phyloP scores from a whole-genome alignment of 2,329 filamentous ascomycete species.

The Colletotrichum musicola region DNA sequence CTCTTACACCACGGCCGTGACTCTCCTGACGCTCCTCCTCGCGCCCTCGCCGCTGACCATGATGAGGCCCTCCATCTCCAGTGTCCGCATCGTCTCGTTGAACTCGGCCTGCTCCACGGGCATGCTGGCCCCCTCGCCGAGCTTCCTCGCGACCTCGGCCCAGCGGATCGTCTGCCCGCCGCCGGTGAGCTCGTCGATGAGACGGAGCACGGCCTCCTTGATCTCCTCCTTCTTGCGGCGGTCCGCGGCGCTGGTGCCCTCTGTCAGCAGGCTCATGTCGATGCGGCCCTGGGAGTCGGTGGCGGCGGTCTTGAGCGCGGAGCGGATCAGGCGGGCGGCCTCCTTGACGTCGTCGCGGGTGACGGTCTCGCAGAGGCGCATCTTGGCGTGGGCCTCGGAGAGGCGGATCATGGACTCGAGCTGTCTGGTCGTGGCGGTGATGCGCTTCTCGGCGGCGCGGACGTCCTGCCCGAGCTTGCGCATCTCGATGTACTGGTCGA shows the following conservation, averaged over 20 bases:
- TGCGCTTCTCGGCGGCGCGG: slow-evolving; percentile 90
- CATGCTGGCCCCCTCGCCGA: slow-evolving; percentile 79
- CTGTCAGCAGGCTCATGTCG: slow-evolving; percentile 95
- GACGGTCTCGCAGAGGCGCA: slow-evolving; percentile 85
- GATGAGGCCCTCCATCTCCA: slow-evolving; percentile 88
- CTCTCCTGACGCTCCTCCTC: slow-evolving; percentile 83
- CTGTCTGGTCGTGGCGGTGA: slow-evolving; percentile 96
- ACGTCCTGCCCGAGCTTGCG: slow-evolving; percentile 91
- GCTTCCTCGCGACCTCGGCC: slow-evolving; percentile 79
- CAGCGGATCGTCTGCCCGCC: slow-evolving; percentile 78
- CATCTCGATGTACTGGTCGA: slow-evolving; percentile 93
- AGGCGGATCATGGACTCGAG: slow-evolving; percentile 99
- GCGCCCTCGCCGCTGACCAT: slow-evolving; percentile 87
- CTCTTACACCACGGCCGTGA: slow-evolving; percentile 64
- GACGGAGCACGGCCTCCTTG: slow-evolving; percentile 79
- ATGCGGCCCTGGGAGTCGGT: slow-evolving; percentile 94
- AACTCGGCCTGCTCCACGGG: slow-evolving; percentile 85
- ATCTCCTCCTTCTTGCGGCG: slow-evolving; percentile 85
- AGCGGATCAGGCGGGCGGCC: slow-evolving; percentile 92
- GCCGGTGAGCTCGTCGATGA: slow-evolving; percentile 85
- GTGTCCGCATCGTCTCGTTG: slow-evolving; percentile 79
- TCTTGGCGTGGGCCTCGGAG: slow-evolving; percentile 95
- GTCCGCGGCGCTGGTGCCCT: slow-evolving; percentile 93
- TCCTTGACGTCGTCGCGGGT: slow-evolving; percentile 87
- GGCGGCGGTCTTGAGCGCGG: slow-evolving; percentile 95